These are phyloP conservation scores for Tardiomyces blankii DNA, from an alignment of 1,139 yeast species.

Conservation along the genomic window DNA sequence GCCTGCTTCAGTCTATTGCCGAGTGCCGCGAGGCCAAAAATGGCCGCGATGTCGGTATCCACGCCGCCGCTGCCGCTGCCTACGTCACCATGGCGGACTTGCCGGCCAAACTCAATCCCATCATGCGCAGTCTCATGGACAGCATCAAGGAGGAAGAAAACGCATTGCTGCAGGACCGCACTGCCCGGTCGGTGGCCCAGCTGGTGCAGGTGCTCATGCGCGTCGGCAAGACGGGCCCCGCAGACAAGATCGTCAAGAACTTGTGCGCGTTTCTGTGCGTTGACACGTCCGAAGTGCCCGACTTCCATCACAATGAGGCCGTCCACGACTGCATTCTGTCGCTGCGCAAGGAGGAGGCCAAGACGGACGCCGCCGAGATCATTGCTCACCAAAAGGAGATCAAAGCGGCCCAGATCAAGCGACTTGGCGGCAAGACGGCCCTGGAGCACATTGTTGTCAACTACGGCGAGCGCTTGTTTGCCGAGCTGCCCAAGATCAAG, in stretches of 20 bases:
- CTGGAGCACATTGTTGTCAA: constrained; percentile 38
- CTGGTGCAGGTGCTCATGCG: constrained; percentile 48
- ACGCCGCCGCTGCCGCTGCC: constrained; percentile 66
- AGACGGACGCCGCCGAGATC: constrained; percentile 55
- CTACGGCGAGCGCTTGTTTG: constrained; percentile 48
- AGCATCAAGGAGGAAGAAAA: constrained; percentile 73
- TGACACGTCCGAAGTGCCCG: constrained; percentile 94
- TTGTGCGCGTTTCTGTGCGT: constrained; percentile 90
- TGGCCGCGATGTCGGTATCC: constrained; percentile 49
- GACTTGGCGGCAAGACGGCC: constrained; percentile 73
- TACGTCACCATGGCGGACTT: constrained; percentile 38
- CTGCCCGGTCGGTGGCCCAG: constrained; percentile 59
- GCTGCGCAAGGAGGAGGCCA: constrained; percentile 67
- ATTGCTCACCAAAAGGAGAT: constrained; percentile 53
- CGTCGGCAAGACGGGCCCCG: constrained; percentile 55
- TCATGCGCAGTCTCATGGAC: constrained; percentile 87
- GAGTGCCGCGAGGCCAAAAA: constrained; percentile 51
- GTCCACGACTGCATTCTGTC: constrained; percentile 55
- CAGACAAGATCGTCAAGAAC: constrained; percentile 82
- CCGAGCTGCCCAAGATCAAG: constrained; percentile 54
- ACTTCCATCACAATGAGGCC: constrained; percentile 58
- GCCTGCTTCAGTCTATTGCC: constrained; percentile 53
- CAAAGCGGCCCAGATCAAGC: constrained; percentile 65
- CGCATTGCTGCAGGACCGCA: constrained; percentile 51
- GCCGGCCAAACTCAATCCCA: constrained; percentile 81